Evolutionary conservation across 495 filamentous ascomycete species (phyloP), one percentile per base, ranked within the genome.

Genomic region (Xylaria telfairii): DNA sequence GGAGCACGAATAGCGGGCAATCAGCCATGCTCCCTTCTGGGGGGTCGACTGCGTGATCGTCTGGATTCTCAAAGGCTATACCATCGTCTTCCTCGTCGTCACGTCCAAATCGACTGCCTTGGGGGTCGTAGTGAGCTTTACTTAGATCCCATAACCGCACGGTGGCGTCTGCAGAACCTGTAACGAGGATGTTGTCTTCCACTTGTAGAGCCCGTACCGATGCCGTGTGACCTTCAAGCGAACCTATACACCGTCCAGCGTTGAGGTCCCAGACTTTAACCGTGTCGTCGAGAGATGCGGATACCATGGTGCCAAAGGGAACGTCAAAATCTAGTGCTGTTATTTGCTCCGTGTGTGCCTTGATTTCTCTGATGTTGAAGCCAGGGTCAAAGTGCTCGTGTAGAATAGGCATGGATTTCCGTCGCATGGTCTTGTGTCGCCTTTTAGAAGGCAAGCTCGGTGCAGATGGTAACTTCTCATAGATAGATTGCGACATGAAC

Each of bases 401-500:
- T 65, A 98, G 84, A 68, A 98, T 93, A 28, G 96, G 94, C 91
- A 95, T 96, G 0, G 94, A 95, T 81, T 94, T 94, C 44, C 86
- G 81, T 49, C 87, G 84, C 74, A 87, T 88, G 32, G 87, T 89
- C 69, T 90, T 90, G 53, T 90, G 90, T 73, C 90, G 90, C 78
- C 90, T 87, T 37, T 87, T 81, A 68, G 83, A 79, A 10, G 84
- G 80, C 67, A 87, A 90, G 57, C 78, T 82, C 34, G 87, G 81
- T 68, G 87, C 86, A 17, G 88, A 78, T 0, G 94, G 93, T 19
- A 98, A 80, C 78, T 98, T 98, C 75, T 95, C 91, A 76, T 98
- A 99, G 72, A 99, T 93, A 9, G 94, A 97, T 77, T 97, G 94
- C 2, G 96, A 98, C 96, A 98, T 98, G 83, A 98, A 99, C 1